Evolutionary conservation across 1,139 yeast genomes (phyloP).

Genomic region (Chernovozyma sophiae-reginae): DNA sequence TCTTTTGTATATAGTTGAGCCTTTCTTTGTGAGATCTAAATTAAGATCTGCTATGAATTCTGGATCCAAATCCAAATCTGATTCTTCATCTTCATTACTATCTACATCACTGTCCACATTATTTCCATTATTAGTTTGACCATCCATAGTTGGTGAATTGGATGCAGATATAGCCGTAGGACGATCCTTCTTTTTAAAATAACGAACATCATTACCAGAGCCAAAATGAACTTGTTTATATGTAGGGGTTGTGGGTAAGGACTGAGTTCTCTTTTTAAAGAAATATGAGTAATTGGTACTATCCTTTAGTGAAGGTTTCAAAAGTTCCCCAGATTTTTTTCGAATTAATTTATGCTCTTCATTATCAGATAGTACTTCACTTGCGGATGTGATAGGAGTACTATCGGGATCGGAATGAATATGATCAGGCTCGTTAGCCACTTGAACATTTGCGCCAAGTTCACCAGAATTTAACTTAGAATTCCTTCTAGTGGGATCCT

Average conservation of each 20-base stretch:
- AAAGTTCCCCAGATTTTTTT: constrained; percentile 77
- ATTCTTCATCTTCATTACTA: constrained; percentile 24
- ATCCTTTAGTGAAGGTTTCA: constrained; percentile 65
- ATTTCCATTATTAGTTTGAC: constrained; percentile 15
- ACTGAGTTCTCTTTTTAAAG: constrained; percentile 44
- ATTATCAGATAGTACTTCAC: not conserved
- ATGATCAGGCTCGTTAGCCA: not conserved
- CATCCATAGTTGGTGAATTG: constrained; percentile 49
- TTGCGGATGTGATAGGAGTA: constrained; percentile 1
- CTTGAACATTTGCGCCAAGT: not conserved
- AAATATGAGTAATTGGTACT: constrained; percentile 24
- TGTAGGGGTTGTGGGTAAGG: constrained; percentile 74
- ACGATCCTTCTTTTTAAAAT: constrained; percentile 65
- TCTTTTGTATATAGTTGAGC: constrained; percentile 3
- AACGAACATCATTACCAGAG: constrained; percentile 58
- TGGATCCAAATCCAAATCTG: constrained; percentile 10
- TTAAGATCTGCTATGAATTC: constrained; percentile 8
- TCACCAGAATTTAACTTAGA: constrained; percentile 8
- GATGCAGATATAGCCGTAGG: constrained; percentile 73
- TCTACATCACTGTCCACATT: constrained; percentile 15
- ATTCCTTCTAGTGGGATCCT: constrained; percentile 33
- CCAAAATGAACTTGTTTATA: constrained; percentile 80
- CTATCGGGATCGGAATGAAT: constrained; percentile 3
- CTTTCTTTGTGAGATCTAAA: constrained; percentile 7
- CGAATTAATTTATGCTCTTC: constrained; percentile 40